Evolutionary conservation across 345 rosid genomes (phyloP).

Genomic region (Hibiscus trionum): DNA sequence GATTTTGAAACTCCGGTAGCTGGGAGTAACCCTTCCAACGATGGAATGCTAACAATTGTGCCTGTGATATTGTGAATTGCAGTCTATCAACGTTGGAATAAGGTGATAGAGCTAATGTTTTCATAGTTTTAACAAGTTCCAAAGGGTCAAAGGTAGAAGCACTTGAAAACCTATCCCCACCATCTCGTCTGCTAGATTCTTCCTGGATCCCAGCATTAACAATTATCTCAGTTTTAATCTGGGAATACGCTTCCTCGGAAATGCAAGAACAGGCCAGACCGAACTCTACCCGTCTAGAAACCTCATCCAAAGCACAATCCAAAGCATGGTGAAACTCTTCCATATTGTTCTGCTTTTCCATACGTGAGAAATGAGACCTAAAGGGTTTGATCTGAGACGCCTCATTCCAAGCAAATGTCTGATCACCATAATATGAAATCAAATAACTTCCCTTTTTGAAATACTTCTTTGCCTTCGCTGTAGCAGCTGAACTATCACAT

Average conservation of each 20-base stretch:
- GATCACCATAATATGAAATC: slow-evolving; percentile 69
- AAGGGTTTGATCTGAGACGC: slow-evolving; percentile 58
- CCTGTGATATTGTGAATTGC: slow-evolving; percentile 34
- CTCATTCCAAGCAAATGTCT: slow-evolving; percentile 66
- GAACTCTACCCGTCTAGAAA: slow-evolving; percentile 61
- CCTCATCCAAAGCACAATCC: slow-evolving; percentile 65
- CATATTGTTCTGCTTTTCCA: slow-evolving; percentile 53
- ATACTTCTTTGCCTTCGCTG: slow-evolving; percentile 49
- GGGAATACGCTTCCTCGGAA: slow-evolving; percentile 32
- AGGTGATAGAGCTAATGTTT: slow-evolving; percentile 39
- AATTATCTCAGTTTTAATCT: slow-evolving; percentile 41
- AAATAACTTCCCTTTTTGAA: slow-evolving; percentile 45
- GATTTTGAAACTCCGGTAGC: slow-evolving; percentile 47
- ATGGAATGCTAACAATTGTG: slow-evolving; percentile 54
- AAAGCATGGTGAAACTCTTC: slow-evolving; percentile 47
- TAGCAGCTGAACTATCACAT: slow-evolving; percentile 43
- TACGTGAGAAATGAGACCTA: slow-evolving; percentile 37
- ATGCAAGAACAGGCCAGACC: slow-evolving; percentile 72
- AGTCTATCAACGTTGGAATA: slow-evolving; percentile 33
- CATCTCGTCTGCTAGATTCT: slow-evolving; percentile 32
- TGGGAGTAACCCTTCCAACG: slow-evolving; percentile 57
- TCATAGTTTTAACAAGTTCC: slow-evolving; percentile 38
- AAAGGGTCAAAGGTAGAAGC: slow-evolving; percentile 47
- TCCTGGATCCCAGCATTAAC: slow-evolving; percentile 53
- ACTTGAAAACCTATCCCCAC: slow-evolving; percentile 42